Base-by-base conservation (phyloP, 2,329 filamentous ascomycete genomes). In the Paecilomyces formosus region DNA sequence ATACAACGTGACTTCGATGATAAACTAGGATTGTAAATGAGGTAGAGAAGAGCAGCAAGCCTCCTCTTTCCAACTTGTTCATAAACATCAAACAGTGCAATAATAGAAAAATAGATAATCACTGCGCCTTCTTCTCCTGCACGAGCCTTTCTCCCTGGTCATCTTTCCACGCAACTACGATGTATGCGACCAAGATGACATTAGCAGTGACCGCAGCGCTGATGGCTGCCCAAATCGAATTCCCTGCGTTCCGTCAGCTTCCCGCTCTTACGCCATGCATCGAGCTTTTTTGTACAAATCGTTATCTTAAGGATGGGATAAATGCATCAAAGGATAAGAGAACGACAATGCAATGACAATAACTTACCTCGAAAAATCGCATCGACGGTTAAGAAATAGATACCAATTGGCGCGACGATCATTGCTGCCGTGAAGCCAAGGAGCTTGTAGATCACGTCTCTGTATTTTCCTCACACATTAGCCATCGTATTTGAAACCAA, bases 371-470 rank as follows among this genome's bases (percentile, higher is more conserved):
- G 79, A 76, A 96, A 97, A 28, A 97, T 66, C 0, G 80, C 82
- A 69, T 92, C 83, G 28, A 96, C 81, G 0, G 89, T 89, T 53
- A 89, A 68, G 73, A 95, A 99, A 76, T 97, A 99, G 50, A 89
- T 91, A 49, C 90, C 87, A 65, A 99, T 90, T 13, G 94, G 94
- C 21, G 89, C 76, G 15, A 88, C 83, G 60, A 97, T 83, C 93
- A 99, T 97, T 70, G 92, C 92, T 45, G 92, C 79, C 0, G 92
- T 96, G 77, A 97, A 97, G 63, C 84, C 87, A 15, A 97, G 82
- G 21, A 99, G 85, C 78, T 97, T 99, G 70, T 87, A 78, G 63
- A 99, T 94, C 64, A 97, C 92, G 70, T 88, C 81, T 58, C 91
- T 91, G 55, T 49, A 59, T 55, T 57, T 11, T 11, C 54, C 53